These are phyloP conservation scores for Rhodotorula toruloides DNA, from an alignment of 768 basidiomycete species.

Conservation along the genomic window DNA sequence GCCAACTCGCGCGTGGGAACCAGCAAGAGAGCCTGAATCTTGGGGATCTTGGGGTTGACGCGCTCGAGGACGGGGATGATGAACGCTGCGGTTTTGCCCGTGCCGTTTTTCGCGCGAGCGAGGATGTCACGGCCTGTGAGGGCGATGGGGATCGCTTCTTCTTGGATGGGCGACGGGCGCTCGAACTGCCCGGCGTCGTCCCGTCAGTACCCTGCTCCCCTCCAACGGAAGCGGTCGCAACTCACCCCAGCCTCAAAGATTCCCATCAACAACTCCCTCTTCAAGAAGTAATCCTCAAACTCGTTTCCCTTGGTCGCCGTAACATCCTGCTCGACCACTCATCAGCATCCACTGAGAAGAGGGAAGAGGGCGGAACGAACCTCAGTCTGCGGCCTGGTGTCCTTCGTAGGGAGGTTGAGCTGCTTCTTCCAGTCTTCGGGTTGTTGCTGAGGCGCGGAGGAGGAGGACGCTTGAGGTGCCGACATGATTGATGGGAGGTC, in stretches of 20 bases:
- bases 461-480: background rate
- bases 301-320: conserved; percentile 86
- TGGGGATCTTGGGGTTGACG: conserved; percentile 70
- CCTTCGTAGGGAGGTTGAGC: conserved; percentile 48
- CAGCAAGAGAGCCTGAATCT: conserved; percentile 93
- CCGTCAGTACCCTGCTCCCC: no score
- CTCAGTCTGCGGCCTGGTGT: conserved; percentile 89
- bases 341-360: no score
- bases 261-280: conserved; percentile 87
- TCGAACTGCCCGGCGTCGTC: no score
- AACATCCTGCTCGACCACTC: conserved; percentile 59
- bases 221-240: background rate
- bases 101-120: conserved; percentile 89
- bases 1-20: conserved; percentile 99
- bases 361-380: conserved; percentile 41
- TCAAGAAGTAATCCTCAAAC: conserved; percentile 63
- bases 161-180: conserved; percentile 94
- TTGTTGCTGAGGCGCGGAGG: conserved; percentile 4
- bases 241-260: conserved; percentile 86
- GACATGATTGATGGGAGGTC: background rate
- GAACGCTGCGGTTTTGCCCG: conserved; percentile 97
- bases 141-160: conserved; percentile 94
- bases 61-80: conserved; percentile 95
- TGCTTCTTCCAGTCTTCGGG: conserved; percentile 40
- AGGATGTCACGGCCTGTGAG: conserved; percentile 89